These are phyloP conservation scores for Alopecurus myosuroides DNA, from an alignment of 176 grass and related monocot species.

Conservation along the genomic window DNA sequence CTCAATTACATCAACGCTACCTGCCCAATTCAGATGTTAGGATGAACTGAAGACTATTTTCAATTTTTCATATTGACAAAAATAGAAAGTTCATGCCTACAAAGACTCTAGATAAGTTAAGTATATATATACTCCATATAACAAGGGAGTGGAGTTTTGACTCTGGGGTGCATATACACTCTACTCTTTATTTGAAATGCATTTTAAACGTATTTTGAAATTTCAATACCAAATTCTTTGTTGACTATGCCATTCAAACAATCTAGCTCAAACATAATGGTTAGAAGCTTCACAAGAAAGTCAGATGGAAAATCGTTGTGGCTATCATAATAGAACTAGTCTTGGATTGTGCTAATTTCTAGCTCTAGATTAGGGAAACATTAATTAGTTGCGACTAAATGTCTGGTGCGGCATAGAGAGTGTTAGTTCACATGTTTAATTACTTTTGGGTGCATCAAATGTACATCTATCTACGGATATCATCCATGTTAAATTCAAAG, in stretches of 20 bases:
- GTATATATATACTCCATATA: too few species aligned
- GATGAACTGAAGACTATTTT: neutral
- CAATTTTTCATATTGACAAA: neutral
- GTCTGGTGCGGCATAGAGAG: neutral
- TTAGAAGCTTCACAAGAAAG: neutral
- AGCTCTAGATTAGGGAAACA: neutral
- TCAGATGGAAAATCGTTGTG: neutral
- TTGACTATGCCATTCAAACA: slow-evolving; percentile 27
- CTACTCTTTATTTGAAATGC: too few species aligned
- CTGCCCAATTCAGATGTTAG: neutral
- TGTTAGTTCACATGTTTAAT: neutral
- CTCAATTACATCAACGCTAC: too few species aligned
- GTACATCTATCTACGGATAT: neutral
- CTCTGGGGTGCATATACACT: too few species aligned
- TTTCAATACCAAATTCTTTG: neutral
- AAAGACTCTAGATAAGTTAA: neutral
- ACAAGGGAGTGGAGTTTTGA: too few species aligned
- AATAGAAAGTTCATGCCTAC: neutral
- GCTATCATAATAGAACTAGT: neutral
- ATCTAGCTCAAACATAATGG: neutral
- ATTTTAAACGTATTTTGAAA: too few species aligned
- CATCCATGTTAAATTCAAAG: too few species aligned
- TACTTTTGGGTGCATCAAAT: neutral
- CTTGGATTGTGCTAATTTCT: slow-evolving; percentile 6
- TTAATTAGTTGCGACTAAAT: neutral